phyloP scores from a whole-genome alignment of 805 yeast species.

The Metschnikowia hibisci region DNA sequence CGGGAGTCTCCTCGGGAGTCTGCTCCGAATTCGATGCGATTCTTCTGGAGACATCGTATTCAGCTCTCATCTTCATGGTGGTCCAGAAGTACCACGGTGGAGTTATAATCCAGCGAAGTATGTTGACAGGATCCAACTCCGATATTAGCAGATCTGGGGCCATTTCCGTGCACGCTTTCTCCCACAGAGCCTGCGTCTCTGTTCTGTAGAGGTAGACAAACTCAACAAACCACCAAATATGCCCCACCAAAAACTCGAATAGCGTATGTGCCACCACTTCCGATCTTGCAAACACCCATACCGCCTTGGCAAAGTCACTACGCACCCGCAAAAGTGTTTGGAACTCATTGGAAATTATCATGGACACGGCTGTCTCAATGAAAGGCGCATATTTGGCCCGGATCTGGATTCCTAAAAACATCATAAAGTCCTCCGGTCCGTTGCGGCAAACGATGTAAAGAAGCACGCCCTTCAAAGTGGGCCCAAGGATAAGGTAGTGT shows the following conservation, averaged over 20 bases:
- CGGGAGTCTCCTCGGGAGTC: too few species aligned
- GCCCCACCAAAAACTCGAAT: constrained; percentile 22
- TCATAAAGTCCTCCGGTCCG: constrained; percentile 37
- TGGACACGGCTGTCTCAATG: constrained; percentile 11
- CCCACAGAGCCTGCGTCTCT: background rate
- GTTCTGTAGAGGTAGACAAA: constrained; percentile 15
- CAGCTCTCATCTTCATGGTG: background rate
- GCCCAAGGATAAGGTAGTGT: constrained; percentile 30
- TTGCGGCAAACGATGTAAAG: constrained; percentile 47
- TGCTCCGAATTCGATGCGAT: background rate
- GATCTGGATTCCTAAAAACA: constrained; percentile 40
- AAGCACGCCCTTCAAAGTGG: constrained; percentile 33
- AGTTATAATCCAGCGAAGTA: constrained; percentile 1
- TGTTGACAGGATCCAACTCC: background rate
- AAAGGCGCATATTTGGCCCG: constrained; percentile 43
- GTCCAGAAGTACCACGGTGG: constrained; percentile 7
- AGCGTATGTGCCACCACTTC: constrained; percentile 15
- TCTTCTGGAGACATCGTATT: background rate
- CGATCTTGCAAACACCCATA: constrained; percentile 8
- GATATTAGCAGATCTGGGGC: background rate
- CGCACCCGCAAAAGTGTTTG: constrained; percentile 3
- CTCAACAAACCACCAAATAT: constrained; percentile 32
- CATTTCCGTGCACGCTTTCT: background rate
- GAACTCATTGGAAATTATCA: constrained; percentile 14
- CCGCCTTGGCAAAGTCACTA: constrained; percentile 2